Base-by-base conservation (phyloP, 1,284 basidiomycete genomes). In the Apiotrichum siamense region DNA sequence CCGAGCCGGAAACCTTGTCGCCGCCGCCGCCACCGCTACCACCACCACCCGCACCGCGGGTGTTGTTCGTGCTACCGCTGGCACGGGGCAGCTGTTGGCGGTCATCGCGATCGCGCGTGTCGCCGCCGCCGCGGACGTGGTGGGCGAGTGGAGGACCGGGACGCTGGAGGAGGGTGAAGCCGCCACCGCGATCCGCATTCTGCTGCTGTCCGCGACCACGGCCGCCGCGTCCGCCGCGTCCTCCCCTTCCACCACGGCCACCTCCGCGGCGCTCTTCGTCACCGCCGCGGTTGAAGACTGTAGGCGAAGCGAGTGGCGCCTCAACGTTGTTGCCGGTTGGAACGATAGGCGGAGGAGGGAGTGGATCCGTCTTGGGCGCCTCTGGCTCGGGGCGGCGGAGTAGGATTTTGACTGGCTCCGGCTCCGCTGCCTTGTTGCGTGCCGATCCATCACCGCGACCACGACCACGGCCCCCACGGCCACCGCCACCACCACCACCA, bases 131-230 rank as follows among this genome's bases (percentile, higher is more conserved):
- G 33, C 33, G 47, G 47, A 32, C 4, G 27, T 20, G 40, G 24
- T 42, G 40, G n/a, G 12, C 55, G 11, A 62, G 56, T 11, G 63
- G 61, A 9, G 62, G 62, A 25, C 60, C 65, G 18, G 69, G 69
- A 48, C 69, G 55, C 55, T 69, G 65, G n/a, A 70, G 63, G 5
- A 69, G 58, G 0, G 64, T 64, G 38, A 70, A 70, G 29, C 61
- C 62, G 33, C 62, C 63, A 7, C 59, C 59, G 33, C 33, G 33
- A n/a, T 12, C 12, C 10, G 33, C 18, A 7, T 12, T n/a, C 33
- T 35, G 12, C 12, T n/a, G 33, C n/a, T 44, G n/a, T 33, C 32
- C 2, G 44, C 20, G 44, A 31, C 7, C 29, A 31, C n/a, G n/a
- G 10, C 18, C 35, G 11, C 39, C 25, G 26, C 39, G 24, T 27